Evolutionary conservation across 202 grass and related monocot genomes (phyloP), one percentile per base, ranked within the genome.

Genomic region (Eragrostis tef): DNA sequence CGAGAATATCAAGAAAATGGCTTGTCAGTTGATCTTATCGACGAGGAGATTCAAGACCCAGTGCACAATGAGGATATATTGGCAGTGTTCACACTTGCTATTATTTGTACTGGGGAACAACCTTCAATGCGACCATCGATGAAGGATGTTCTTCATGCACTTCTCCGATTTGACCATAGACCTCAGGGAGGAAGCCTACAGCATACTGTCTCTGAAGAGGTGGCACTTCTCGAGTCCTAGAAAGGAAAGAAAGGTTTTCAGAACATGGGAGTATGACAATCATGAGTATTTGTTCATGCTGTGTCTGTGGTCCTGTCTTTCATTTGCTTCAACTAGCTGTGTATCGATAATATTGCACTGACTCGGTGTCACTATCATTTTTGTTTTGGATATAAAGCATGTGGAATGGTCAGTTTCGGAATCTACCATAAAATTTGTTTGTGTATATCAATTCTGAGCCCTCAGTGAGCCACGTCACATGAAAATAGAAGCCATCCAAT

Each of bases 51-150:
- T 29, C 76, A 31, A 53, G 62, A 79, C 21, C 67, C 21, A 24
- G 56, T 31, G 11, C 61, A 81, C 34, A 70, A 84, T 25, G 73
- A 70, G 44, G 74, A 83, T 20, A 77, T 87, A 16, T 27, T 39
- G 7, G 64, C 41, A 58, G 89, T 94, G 24, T 81, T 91, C 53
- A 79, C 59, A 39, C 65, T 94, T 61, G 89, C 64, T 26, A 12
- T 94, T 15, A 71, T 60, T 45, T 94, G 92, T 86, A 91, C 92
- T 0, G 49, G 29, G 2, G 57, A 12, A 15, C 45, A 68, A 7
- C 84, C 89, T 13, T 71, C 53, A 17, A 0, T n/a, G 41, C 83
- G 92, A 60, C 89, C 89, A 6, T 78, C 87, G 6, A 94, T 91
- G 89, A 89, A 86, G 68, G 67, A 77, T 31, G 87, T 88, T 71